Evolutionary conservation across 352 stramenopile genomes (phyloP), one percentile per base, ranked within the genome.

Genomic region (Elongisporangium undulatum): DNA sequence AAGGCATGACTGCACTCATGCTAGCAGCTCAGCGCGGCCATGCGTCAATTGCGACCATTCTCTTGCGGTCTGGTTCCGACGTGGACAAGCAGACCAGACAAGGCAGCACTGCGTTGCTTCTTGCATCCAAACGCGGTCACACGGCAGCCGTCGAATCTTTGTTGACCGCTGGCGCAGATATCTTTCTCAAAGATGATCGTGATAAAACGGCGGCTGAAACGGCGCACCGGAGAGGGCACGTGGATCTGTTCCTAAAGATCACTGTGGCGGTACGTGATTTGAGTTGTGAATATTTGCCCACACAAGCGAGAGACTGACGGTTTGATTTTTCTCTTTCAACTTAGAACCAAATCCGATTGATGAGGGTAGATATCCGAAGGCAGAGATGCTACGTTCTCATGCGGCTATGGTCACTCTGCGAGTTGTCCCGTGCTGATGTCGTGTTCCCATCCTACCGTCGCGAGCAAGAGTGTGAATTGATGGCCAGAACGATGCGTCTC

Each of bases 1-100:
- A 95, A 78, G 85, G 85, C 24, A 95, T 95, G 87, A 95, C 87
- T 26, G 84, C 87, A 21, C 61, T 95, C 12, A 95, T 95, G 87
- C 63, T 95, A 10, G 87, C 87, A 23, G 82, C 87, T 1, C 87
- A 95, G 65, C 79, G 87, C 15, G 87, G 87, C 1, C 87, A 95
- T 57, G 87, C 87, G 1, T 73, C 68, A 20, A 95, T 95, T 23
- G 85, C 85, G 16, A 91, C 84, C 7, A 89, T 82, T 29, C 63
- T 95, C 16, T 90, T 95, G 65, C 77, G 83, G 12, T 82, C 87
- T 2, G 87, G 87, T 2, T 93, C 87, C 1, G 76, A 94, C n/a
- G 87, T 95, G 26, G 90, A 95, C 69, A 94, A 90, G 51, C 87
- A 95, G 58, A 95, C 87, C 13, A 72, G 87, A 4, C 87, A 95